Evolutionary conservation across 345 rosid genomes (phyloP).

Genomic region (Arabidopsis suecica): DNA sequence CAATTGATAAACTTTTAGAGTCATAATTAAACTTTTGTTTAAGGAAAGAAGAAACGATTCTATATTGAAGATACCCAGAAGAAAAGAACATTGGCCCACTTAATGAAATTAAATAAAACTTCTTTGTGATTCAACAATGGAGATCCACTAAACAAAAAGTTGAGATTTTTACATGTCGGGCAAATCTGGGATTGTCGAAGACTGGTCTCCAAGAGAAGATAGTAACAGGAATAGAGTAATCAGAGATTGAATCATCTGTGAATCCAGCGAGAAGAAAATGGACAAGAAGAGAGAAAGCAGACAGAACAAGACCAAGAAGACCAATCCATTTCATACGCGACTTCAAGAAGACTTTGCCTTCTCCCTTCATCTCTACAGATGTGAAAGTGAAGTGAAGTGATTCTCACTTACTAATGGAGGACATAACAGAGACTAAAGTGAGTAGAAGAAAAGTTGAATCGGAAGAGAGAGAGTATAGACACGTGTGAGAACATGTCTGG

Average conservation of each 20-base stretch:
- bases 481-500: constrained; percentile 48
- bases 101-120: not conserved
- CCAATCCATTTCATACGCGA: constrained; percentile 94
- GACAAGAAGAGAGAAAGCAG: constrained; percentile 70
- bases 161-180: constrained; percentile 54
- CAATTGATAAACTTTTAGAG: constrained; percentile 2
- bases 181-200: constrained; percentile 63
- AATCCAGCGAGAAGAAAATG: constrained; percentile 90
- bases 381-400: constrained; percentile 4
- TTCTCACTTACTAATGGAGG: not conserved
- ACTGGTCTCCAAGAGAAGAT: constrained; percentile 98
- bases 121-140: constrained; percentile 27
- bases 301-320: constrained; percentile 72
- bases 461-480: constrained; percentile 15
- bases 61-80: constrained; percentile 34
- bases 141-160: constrained; percentile 28
- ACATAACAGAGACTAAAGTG: constrained; percentile 33
- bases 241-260: constrained; percentile 68
- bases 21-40: constrained; percentile 20
- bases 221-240: constrained; percentile 84
- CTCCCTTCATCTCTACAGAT: constrained; percentile 64
- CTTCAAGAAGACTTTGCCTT: constrained; percentile 72
- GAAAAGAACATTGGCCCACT: constrained; percentile 46
- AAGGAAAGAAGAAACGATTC: constrained; percentile 27
- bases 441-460: constrained; percentile 21